A percentile compares a stretch with the other conserved stretches of the same genome.
Conservation (phyloP, 192 early-diverging fungal genomes). For the Linnemannia schmuckeri region DNA sequence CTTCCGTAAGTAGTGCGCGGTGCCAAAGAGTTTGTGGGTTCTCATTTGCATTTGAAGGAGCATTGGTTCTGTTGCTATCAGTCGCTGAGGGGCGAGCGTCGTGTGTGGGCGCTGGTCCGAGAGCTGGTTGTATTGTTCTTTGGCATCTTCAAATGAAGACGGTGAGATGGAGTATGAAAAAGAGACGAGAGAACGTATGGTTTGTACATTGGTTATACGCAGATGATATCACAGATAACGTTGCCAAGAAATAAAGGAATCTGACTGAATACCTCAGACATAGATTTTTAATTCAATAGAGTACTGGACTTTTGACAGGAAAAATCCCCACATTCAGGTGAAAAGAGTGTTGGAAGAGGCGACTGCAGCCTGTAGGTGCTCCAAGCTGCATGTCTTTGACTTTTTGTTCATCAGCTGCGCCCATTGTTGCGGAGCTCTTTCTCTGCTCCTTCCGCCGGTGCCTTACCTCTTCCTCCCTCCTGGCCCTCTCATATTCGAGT, state of each 20-base stretch:
- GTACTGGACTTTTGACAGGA: too few species aligned
- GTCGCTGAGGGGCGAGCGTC: not conserved
- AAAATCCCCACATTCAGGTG: too few species aligned
- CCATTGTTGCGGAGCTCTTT: slow-evolving; percentile 6
- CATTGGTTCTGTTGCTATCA: not conserved
- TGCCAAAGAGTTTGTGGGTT: not conserved
- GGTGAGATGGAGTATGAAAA: not conserved
- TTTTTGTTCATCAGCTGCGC: slow-evolving; percentile 16
- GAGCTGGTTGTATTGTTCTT: not conserved
- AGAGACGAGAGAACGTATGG: too few species aligned
- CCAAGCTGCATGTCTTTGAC: slow-evolving; percentile 5
- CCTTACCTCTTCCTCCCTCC: slow-evolving; percentile 10
- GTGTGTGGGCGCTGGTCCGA: not conserved
- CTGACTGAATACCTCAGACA: too few species aligned
- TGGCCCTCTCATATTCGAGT: slow-evolving; percentile 21
- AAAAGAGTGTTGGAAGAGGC: too few species aligned
- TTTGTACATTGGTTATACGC: too few species aligned
- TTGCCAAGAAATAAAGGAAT: too few species aligned
- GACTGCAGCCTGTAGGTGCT: not conserved
- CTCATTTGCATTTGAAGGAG: not conserved
- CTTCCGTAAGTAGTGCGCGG: not conserved
- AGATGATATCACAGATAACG: too few species aligned
- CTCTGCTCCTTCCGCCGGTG: slow-evolving; percentile 5
- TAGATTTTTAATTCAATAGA: too few species aligned
- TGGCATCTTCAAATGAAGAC: not conserved